These are phyloP conservation scores for Jaminaea rosea DNA, from an alignment of 1,284 basidiomycete genomes.

Conservation along the genomic window DNA sequence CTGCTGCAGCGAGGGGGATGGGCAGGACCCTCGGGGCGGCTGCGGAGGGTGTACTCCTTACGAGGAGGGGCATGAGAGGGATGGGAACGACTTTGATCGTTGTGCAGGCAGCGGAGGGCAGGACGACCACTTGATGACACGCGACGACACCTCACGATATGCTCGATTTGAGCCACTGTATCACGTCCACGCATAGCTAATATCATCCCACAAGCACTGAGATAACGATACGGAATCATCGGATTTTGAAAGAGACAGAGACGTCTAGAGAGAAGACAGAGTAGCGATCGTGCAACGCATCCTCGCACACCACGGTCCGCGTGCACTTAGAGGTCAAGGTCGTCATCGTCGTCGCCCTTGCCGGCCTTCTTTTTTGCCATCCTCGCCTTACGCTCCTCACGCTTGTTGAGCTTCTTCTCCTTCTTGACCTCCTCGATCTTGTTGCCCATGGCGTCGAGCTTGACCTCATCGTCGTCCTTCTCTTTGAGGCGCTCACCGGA, in stretches of 20 bases:
- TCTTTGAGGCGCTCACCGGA: slow-evolving; percentile 38
- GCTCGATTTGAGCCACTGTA: too few relatives aligned
- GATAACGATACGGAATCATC: too few relatives aligned
- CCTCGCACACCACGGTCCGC: too few relatives aligned
- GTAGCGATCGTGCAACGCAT: too few relatives aligned
- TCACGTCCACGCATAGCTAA: too few relatives aligned
- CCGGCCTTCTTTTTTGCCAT: slow-evolving; percentile 28
- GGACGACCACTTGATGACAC: too few relatives aligned
- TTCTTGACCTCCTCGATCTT: slow-evolving; percentile 27
- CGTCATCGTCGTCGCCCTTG: slow-evolving; percentile 35
- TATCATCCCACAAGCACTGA: too few relatives aligned
- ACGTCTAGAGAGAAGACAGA: too few relatives aligned
- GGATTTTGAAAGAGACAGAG: too few relatives aligned
- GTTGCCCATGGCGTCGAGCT: slow-evolving; percentile 41
- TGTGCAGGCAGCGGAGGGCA: not conserved
- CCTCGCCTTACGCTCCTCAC: slow-evolving; percentile 35
- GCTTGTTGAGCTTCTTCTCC: slow-evolving; percentile 28
- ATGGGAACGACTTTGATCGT: not conserved
- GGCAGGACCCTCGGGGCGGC: not conserved
- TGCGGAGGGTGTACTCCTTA: not conserved
- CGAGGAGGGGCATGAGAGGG: not conserved
- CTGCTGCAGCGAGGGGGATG: not conserved
- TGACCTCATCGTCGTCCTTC: slow-evolving; percentile 37
- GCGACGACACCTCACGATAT: too few relatives aligned
- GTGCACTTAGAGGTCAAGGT: slow-evolving; percentile 22